phyloP scores from a whole-genome alignment of 2,329 filamentous ascomycete genomes.

The Apiospora rasikravindrae region DNA sequence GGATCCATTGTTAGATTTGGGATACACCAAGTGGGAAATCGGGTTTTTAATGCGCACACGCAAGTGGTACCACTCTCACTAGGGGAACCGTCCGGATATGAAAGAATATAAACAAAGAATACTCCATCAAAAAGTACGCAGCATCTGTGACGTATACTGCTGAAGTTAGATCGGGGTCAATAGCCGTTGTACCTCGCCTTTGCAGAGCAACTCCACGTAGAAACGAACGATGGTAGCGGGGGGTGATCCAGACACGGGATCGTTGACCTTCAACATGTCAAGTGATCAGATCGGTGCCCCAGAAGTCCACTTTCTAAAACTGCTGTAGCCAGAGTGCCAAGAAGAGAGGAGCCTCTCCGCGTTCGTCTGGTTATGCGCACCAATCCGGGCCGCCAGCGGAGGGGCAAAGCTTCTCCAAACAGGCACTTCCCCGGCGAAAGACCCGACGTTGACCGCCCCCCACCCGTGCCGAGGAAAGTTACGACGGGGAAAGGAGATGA shows the following conservation, averaged over 20 bases:
- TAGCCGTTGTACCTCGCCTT: background rate
- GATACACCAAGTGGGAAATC: background rate
- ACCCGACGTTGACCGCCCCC: slow-evolving; percentile 12
- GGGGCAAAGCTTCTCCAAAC: slow-evolving; percentile 12
- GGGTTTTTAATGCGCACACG: background rate
- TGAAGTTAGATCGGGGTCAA: background rate
- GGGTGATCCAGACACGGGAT: background rate
- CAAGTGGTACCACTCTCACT: background rate
- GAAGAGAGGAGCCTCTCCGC: slow-evolving; percentile 8
- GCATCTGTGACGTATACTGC: background rate
- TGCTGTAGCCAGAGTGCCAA: background rate
- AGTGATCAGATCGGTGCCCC: background rate
- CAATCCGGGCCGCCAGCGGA: slow-evolving; percentile 16
- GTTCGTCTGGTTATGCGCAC: slow-evolving; percentile 5
- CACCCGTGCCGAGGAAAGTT: slow-evolving; percentile 10
- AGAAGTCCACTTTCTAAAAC: background rate
- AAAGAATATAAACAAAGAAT: background rate
- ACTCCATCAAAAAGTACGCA: background rate
- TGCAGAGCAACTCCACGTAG: background rate
- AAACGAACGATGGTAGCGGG: background rate
- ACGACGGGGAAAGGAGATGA: background rate
- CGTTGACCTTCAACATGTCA: background rate
- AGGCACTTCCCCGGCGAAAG: slow-evolving; percentile 10
- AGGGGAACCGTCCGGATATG: background rate
- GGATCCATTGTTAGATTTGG: background rate